Conservation (phyloP, 2,329 filamentous ascomycete genomes). For the Podosphaera xanthii region DNA sequence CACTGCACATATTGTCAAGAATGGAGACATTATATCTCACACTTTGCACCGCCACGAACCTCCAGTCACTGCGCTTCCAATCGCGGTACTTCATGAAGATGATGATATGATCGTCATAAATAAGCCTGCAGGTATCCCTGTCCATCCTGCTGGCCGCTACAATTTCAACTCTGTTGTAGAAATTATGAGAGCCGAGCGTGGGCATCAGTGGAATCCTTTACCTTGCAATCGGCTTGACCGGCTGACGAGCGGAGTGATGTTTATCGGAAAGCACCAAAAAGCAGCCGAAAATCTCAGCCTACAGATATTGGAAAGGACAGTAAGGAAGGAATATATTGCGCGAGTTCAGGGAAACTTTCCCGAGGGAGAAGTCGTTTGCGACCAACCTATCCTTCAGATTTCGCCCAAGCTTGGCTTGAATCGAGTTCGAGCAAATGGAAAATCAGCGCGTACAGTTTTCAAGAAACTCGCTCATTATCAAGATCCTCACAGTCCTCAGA, state of each 20-base stretch:
- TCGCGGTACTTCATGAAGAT: constrained; percentile 74
- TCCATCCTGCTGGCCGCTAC: constrained; percentile 87
- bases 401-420: constrained; percentile 90
- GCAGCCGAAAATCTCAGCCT: constrained; percentile 55
- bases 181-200: constrained; percentile 64
- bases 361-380: constrained; percentile 72
- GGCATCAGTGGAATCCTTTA: constrained; percentile 29
- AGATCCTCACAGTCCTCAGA: background rate
- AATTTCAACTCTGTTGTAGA: constrained; percentile 88
- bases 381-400: constrained; percentile 82
- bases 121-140: constrained; percentile 84
- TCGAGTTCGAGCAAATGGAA: constrained; percentile 79
- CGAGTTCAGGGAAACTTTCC: constrained; percentile 81
- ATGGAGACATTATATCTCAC: constrained; percentile 80
- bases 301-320: constrained; percentile 58
- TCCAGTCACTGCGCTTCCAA: constrained; percentile 59
- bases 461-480: constrained; percentile 83
- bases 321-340: constrained; percentile 89
- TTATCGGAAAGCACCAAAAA: constrained; percentile 67
- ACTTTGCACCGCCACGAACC: constrained; percentile 91
- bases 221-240: constrained; percentile 88
- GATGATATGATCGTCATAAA: constrained; percentile 89
- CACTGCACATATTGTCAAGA: constrained; percentile 50
- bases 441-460: constrained; percentile 76
- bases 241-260: constrained; percentile 93